Evolutionary conservation across 148 eudicot species (phyloP), one percentile per base, ranked within the genome.

Genomic region (Simmondsia chinensis): DNA sequence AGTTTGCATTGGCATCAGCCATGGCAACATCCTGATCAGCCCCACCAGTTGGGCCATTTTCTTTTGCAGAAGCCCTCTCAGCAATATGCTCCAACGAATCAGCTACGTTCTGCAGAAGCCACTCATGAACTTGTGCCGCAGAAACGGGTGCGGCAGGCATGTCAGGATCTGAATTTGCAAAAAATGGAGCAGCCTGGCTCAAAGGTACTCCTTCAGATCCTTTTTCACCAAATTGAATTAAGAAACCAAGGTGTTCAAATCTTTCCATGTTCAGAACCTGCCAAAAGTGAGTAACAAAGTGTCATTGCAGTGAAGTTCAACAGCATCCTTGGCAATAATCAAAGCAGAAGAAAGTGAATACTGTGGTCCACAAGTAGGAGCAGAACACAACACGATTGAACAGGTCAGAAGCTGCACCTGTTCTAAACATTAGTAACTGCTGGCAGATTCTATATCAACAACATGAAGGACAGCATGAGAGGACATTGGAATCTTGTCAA

Each of bases 101-200:
- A 39, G 82, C 66, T 48, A 89, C 67, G 43, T 66, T 78, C 61
- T 89, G 79, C 43, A 84, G 57, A 54, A 89, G 82, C 95, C 93
- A 89, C 27, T 84, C 97, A 57, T 76, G 97, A 61, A 76, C 80
- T 68, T 75, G 85, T 33, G 87, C 61, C 18, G 79, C 84, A 54
- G 95, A 72, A 69, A 89, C 93, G 50, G 95, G 87, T 56, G 74
- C 93, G 46, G 97, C 95, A 57, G 95, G 97, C 97, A 89, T 89
- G 48, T 89, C 87, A 34, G 97, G 95, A 61, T 89, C 97, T 46
- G 97, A 89, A 66, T 89, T 89, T 1, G 97, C 95, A 50, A 89
- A 89, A 65, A 84, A 89, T 30, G 93, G 96, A 14, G 85, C 66
- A 25, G 73, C 82, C 61, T 89, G 95, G 67, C 82, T 84, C 73